Evolutionary conservation across 2,329 filamentous ascomycete genomes (phyloP), one percentile per base, ranked within the genome.

Genomic region (Penicillium sp.): DNA sequence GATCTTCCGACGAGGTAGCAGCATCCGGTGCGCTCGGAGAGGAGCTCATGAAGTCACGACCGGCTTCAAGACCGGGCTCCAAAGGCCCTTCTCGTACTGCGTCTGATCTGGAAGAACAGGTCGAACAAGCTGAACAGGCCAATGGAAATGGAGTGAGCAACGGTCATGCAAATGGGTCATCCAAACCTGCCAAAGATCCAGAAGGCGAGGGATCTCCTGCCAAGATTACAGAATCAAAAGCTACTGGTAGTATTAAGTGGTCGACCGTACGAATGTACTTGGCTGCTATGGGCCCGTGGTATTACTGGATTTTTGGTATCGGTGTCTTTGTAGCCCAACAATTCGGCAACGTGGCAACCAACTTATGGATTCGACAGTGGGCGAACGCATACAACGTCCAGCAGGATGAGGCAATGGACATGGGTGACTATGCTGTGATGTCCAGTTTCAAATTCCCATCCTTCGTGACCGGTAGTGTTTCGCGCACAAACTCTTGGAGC

Each of bases 361-460:
- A 94, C 66, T 75, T 97, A 51, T 99, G 94, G 94, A 96, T 99
- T 65, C 84, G 90, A 64, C 81, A 93, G 70, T 99, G 94, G 94
- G 89, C 93, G 16, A 96, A 97, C 69, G 88, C 94, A 59, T 97
- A 97, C 69, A 81, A 81, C 56, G 75, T 67, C 59, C 79, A 80
- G 50, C 72, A 71, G 57, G 68, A 53, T 24, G 59, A 60, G 5
- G 26, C 59, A 21, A 69, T 71, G 47, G 65, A 70, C 55, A 69
- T 71, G 21, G 65, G 62, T 66, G 74, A 45, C 57, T 81, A 62
- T 74, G 78, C 56, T 69, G 79, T 71, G 6, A 63, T 68, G 28
- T 61, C 70, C 9, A 64, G 70, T 43, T 61, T 75, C 53, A 72
- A 73, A 59, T 60, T 66, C 9, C 70, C 74, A 3, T 71, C 68